Evolutionary conservation across 495 filamentous ascomycete genomes (phyloP), one percentile per base, ranked within the genome.

Genomic region (Penicillium chermesinum): DNA sequence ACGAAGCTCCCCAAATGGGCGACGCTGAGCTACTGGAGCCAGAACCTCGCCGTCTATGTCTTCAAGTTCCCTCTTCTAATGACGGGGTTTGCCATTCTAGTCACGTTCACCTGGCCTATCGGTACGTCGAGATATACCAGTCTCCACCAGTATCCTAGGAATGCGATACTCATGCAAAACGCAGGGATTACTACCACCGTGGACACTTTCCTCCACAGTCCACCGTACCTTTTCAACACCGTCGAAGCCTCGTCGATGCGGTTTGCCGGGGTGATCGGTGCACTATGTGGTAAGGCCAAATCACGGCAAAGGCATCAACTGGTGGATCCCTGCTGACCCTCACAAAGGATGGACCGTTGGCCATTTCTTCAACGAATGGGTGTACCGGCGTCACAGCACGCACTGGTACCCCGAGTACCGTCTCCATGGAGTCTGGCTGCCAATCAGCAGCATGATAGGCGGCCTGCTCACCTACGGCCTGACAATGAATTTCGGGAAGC

Each of bases 151-250:
- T n/a, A n/a, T n/a, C n/a, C n/a, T n/a, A n/a, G n/a, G n/a, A n/a
- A n/a, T n/a, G n/a, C n/a, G n/a, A n/a, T n/a, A n/a, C n/a, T n/a
- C n/a, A n/a, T n/a, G n/a, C n/a, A n/a, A n/a, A n/a, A n/a, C n/a
- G n/a, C n/a, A 64, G 64, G 64, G 12, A 71, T 68, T 38, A 70
- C 67, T 4, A 67, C 65, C 2, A 70, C 68, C 2, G 62, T 70
- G 27, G 65, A 67, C 19, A 57, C 44, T 2, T 68, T 71, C 50
- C 39, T 71, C 12, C 61, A 69, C 14, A 57, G 61, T 21, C 68
- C 68, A 1, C 65, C 68, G 2, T 71, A 70, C 44, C 48, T 64
- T 10, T 71, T 71, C 41, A 40, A 71, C 42, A 67, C 57, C 0
- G 57, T 69, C 22, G 38, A 64, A 19, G 65, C 67, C 9, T 64